phyloP scores from a whole-genome alignment of 2,329 filamentous ascomycete genomes.

The Raffaelea albimanens region DNA sequence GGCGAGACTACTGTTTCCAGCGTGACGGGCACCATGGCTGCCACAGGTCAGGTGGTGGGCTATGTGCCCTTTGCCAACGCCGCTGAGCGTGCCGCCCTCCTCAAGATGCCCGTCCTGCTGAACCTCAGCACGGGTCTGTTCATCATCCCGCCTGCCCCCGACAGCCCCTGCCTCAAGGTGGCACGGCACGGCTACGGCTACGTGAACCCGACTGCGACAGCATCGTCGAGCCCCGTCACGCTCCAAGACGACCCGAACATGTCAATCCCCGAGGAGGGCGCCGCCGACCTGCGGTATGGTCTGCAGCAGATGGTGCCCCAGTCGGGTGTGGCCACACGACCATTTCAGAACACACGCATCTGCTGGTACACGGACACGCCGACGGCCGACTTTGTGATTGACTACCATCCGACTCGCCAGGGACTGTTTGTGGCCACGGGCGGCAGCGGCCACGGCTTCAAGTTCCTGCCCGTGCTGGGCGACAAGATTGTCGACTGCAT shows the following conservation, averaged over 20 bases:
- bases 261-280: conserved; percentile 49
- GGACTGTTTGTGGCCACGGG: conserved; percentile 53
- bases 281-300: conserved; percentile 49
- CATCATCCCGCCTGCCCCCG: conserved; percentile 54
- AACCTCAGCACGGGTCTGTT: conserved; percentile 66
- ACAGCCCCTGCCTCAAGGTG: conserved; percentile 52
- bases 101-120: conserved; percentile 60
- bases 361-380: conserved; percentile 74
- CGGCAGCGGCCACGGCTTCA: conserved; percentile 58
- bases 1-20: conserved; percentile 49
- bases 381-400: conserved; percentile 61
- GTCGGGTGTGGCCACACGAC: conserved; percentile 43
- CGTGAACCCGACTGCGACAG: conserved; percentile 39
- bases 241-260: conserved; percentile 38
- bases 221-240: conserved; percentile 7
- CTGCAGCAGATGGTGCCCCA: conserved; percentile 52
- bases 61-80: conserved; percentile 63
- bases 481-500: conserved; percentile 51
- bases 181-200: conserved; percentile 64
- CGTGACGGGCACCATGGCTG: conserved; percentile 63
- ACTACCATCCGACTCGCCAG: conserved; percentile 54
- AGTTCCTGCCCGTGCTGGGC: conserved; percentile 59
- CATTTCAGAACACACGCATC: conserved; percentile 52
- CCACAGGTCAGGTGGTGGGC: conserved; percentile 72
- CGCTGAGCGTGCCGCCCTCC: conserved; percentile 57